Evolutionary conservation across 2,329 filamentous ascomycete genomes (phyloP).

Genomic region (Penicillium griseofulvum): DNA sequence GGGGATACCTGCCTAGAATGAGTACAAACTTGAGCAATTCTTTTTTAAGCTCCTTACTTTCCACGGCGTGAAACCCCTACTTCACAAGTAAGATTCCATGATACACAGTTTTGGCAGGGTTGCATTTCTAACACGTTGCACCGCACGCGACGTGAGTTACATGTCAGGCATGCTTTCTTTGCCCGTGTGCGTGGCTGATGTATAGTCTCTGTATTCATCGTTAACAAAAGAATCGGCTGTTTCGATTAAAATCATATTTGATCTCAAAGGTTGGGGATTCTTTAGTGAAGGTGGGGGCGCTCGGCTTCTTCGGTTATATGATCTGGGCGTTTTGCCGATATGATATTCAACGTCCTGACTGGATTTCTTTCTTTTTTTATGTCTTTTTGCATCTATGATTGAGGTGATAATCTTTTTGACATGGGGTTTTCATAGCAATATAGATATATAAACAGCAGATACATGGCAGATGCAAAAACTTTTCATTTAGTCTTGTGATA

Average conservation of each 20-base stretch:
- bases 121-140: slow-evolving; percentile 47
- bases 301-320: slow-evolving; percentile 23
- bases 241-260: not conserved
- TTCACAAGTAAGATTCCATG: slow-evolving; percentile 40
- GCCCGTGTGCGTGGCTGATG: slow-evolving; percentile 33
- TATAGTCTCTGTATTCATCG: slow-evolving; percentile 4
- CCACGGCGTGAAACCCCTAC: slow-evolving; percentile 44
- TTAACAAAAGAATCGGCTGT: slow-evolving; percentile 16
- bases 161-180: slow-evolving; percentile 45
- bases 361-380: not conserved
- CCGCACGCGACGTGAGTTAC: slow-evolving; percentile 47
- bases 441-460: no score
- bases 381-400: no score
- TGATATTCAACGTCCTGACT: not conserved
- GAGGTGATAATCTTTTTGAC: no score
- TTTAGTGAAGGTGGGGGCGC: slow-evolving; percentile 1
- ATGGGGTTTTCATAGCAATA: no score
- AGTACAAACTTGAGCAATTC: not conserved
- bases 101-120: slow-evolving; percentile 45
- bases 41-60: slow-evolving; percentile 35
- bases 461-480: no score
- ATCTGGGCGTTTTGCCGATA: not conserved
- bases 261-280: not conserved
- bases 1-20: slow-evolving; percentile 17
- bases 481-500: no score